These are phyloP conservation scores for Wallacemonas sp. DNA, from an alignment of 208 protist genomes.

Conservation along the genomic window DNA sequence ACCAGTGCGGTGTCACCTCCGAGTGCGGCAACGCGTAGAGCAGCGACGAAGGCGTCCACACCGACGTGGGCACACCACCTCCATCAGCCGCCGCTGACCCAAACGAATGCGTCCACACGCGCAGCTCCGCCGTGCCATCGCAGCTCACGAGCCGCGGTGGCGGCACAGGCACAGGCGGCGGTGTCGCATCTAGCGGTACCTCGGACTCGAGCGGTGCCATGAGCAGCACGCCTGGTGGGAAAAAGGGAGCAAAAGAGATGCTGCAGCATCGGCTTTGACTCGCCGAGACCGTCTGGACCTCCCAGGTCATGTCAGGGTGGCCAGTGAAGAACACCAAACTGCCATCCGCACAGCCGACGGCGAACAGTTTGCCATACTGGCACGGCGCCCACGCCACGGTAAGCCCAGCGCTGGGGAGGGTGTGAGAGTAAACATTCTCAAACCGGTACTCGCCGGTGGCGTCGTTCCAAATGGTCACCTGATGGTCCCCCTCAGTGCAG, in stretches of 20 bases:
- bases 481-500: slow-evolving; percentile 46
- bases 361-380: slow-evolving; percentile 83
- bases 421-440: slow-evolving; percentile 53
- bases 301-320: slow-evolving; percentile 56
- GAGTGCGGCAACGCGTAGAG: slow-evolving; percentile 19
- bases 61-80: slow-evolving; percentile 26
- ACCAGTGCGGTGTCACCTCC: slow-evolving; percentile 38
- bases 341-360: slow-evolving; percentile 72
- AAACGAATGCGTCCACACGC: slow-evolving; percentile 66
- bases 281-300: slow-evolving; percentile 47
- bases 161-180: slow-evolving; percentile 37
- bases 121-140: slow-evolving; percentile 46
- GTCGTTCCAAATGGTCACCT: slow-evolving; percentile 69
- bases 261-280: slow-evolving; percentile 54
- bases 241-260: slow-evolving; percentile 71
- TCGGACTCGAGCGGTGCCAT: slow-evolving; percentile 63
- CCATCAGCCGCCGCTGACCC: slow-evolving; percentile 3
- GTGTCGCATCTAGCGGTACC: slow-evolving; percentile 12
- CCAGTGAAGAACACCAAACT: slow-evolving; percentile 66
- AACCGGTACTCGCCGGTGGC: slow-evolving; percentile 43
- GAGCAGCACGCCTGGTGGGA: slow-evolving; percentile 64
- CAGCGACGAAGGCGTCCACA: slow-evolving; percentile 50
- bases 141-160: slow-evolving; percentile 83
- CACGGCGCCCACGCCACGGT: slow-evolving; percentile 77
- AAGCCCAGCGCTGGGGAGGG: slow-evolving; percentile 43